Conservation (phyloP, 495 filamentous ascomycete species). For the Podospora fimiseda region DNA sequence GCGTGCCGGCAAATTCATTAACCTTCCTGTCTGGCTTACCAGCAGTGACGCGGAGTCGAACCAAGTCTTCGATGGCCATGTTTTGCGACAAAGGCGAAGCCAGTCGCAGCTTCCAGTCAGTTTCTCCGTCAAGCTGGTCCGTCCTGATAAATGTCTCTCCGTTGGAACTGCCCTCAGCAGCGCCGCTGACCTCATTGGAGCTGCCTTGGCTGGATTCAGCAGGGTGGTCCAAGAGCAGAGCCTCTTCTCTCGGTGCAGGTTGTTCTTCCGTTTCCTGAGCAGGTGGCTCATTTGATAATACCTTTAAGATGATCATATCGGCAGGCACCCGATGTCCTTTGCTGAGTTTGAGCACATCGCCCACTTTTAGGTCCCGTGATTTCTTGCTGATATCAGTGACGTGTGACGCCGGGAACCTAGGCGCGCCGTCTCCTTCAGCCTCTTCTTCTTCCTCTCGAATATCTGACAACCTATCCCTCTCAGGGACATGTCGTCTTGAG, state of each 20-base stretch:
- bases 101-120: slow-evolving; percentile 94
- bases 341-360: slow-evolving; percentile 83
- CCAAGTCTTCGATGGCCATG: slow-evolving; percentile 60
- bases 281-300: slow-evolving; percentile 57
- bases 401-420: slow-evolving; percentile 31
- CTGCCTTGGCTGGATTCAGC: slow-evolving; percentile 22
- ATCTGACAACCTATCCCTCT: slow-evolving; percentile 43
- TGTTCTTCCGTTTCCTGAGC: slow-evolving; percentile 25
- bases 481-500: slow-evolving; percentile 23
- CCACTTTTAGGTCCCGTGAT: slow-evolving; percentile 86
- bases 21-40: slow-evolving; percentile 87
- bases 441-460: slow-evolving; percentile 50
- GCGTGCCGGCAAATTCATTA: slow-evolving; percentile 84
- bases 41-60: slow-evolving; percentile 68
- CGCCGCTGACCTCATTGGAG: slow-evolving; percentile 13
- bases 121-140: slow-evolving; percentile 96
- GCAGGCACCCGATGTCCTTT: slow-evolving; percentile 91
- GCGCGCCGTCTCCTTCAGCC: slow-evolving; percentile 34
- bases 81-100: slow-evolving; percentile 77
- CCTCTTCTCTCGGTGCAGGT: slow-evolving; percentile 19
- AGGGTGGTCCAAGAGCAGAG: slow-evolving; percentile 38
- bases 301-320: slow-evolving; percentile 90
- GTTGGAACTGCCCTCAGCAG: slow-evolving; percentile 32
- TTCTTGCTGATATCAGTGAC: slow-evolving; percentile 65
- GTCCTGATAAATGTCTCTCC: slow-evolving; percentile 96